Conservation (phyloP, 2,329 filamentous ascomycete species). For the Didymella segeticola region DNA sequence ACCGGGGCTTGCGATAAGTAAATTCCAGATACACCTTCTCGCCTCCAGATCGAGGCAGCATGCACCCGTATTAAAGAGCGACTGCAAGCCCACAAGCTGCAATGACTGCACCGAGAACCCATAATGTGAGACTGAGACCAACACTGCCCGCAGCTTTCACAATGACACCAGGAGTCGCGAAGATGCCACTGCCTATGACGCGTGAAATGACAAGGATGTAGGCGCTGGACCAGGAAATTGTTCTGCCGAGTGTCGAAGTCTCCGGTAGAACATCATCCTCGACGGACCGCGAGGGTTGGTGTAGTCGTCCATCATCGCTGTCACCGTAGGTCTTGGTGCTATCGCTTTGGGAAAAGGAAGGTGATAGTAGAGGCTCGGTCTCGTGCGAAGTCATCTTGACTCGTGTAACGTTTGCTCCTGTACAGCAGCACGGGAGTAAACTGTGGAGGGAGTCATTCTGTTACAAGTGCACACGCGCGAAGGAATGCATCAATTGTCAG, state of each 20-base stretch:
- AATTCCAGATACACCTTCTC: slow-evolving; percentile 75
- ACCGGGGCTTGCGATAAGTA: slow-evolving; percentile 67
- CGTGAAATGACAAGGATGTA: slow-evolving; percentile 73
- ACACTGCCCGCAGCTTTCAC: slow-evolving; percentile 70
- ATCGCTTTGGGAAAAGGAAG: slow-evolving; percentile 19
- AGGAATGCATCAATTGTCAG: slow-evolving; percentile 33
- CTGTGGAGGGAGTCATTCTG: background rate
- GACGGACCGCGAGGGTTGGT: slow-evolving; percentile 40
- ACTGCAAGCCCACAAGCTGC: slow-evolving; percentile 68
- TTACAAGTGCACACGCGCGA: background rate
- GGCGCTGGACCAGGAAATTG: slow-evolving; percentile 67
- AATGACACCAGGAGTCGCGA: slow-evolving; percentile 73
- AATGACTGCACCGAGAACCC: slow-evolving; percentile 68
- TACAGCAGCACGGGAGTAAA: background rate
- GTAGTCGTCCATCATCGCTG: slow-evolving; percentile 25
- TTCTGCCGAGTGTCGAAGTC: slow-evolving; percentile 64
- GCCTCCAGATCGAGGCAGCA: slow-evolving; percentile 73
- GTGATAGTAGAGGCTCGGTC: slow-evolving; percentile 33
- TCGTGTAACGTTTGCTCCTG: background rate
- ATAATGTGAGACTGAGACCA: slow-evolving; percentile 67
- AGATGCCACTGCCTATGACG: slow-evolving; percentile 74
- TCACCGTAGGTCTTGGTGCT: slow-evolving; percentile 26
- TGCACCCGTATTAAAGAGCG: slow-evolving; percentile 71
- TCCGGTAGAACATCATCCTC: slow-evolving; percentile 68
- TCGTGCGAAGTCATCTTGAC: slow-evolving; percentile 22